Evolutionary conservation across 73 alveolate genomes (phyloP), one percentile per base, ranked within the genome.

Genomic region (Symbiodinium pilosum): DNA sequence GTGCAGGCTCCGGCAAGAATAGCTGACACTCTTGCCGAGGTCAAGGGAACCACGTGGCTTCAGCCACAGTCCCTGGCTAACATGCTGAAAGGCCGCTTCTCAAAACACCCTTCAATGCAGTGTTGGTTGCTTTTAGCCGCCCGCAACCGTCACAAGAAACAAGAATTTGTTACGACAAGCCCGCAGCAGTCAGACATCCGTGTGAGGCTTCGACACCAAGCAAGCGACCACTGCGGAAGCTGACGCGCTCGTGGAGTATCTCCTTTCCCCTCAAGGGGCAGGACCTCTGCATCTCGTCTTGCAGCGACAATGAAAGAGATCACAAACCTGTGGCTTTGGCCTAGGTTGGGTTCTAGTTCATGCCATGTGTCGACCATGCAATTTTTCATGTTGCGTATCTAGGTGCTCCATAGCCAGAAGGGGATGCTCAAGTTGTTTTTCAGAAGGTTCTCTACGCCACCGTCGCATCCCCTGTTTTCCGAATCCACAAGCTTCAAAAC

Each of bases 31-130:
- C 44, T 88, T 52, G 16, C 16, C 7, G 95, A 88, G 38, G 40
- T 64, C 71, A 88, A 68, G 44, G 95, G 95, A 40, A 41, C 69
- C 38, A 68, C 95, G 51, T 88, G 95, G 95, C 95, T 88, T 11
- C 86, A 88, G 54, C 95, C 95, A 8, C 95, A 64, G 95, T 88
- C 95, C 43, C 54, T 88, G 32, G 86, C 95, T 32, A 64, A 40
- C 44, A 88, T 88, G 95, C 86, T 88, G 64, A 88, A 83, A 32
- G 95, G 95, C 69, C 41, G 39, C 51, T 43, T 64, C 51, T 64
- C 95, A 12, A 88, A 64, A 24, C 44, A 30, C n/a, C 3, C 81
- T 32, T 26, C 94, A 36, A 44, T 47, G 26, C 54, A 44, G 36
- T n/a, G n/a, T n/a, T n/a, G n/a, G n/a, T n/a, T n/a, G n/a, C n/a